phyloP scores from a whole-genome alignment of 441 rosid genomes.

The Pelargonium fulgidum region DNA sequence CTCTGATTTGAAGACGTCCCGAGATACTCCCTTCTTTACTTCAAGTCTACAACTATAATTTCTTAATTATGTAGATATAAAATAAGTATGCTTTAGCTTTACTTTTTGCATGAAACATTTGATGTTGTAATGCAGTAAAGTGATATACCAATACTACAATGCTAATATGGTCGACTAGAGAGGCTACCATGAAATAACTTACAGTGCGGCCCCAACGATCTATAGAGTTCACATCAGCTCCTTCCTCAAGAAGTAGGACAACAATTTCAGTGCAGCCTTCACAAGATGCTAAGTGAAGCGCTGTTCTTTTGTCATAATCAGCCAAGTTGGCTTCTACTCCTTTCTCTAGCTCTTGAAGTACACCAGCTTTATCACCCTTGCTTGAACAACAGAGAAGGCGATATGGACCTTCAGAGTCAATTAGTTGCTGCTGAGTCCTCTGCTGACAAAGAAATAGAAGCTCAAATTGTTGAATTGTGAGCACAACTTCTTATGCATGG shows the following conservation, averaged over 20 bases:
- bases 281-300: conserved; percentile 54
- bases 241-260: conserved; percentile 44
- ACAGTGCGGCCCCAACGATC: conserved; percentile 72
- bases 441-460: conserved; percentile 1
- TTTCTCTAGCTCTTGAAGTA: conserved; percentile 43
- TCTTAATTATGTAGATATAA: too few relatives aligned
- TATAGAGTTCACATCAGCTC: conserved; percentile 45
- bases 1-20: too few relatives aligned
- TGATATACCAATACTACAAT: not conserved
- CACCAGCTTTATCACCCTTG: conserved; percentile 45
- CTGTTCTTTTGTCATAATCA: conserved; percentile 59
- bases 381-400: conserved; percentile 46
- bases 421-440: conserved; percentile 20
- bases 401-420: conserved; percentile 42
- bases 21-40: too few relatives aligned
- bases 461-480: not conserved
- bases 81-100: too few relatives aligned
- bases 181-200: conserved; percentile 22
- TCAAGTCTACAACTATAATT: too few relatives aligned
- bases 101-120: too few relatives aligned
- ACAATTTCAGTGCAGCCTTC: conserved; percentile 55
- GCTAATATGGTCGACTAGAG: not conserved
- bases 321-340: conserved; percentile 41
- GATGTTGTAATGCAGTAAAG: not conserved
- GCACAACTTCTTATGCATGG: too few relatives aligned